Percentiles rank a stretch among this genome's conserved stretches.
Conservation (phyloP, 225 moss, liverwort and hornwort species). For the Sphagnum contortum region DNA sequence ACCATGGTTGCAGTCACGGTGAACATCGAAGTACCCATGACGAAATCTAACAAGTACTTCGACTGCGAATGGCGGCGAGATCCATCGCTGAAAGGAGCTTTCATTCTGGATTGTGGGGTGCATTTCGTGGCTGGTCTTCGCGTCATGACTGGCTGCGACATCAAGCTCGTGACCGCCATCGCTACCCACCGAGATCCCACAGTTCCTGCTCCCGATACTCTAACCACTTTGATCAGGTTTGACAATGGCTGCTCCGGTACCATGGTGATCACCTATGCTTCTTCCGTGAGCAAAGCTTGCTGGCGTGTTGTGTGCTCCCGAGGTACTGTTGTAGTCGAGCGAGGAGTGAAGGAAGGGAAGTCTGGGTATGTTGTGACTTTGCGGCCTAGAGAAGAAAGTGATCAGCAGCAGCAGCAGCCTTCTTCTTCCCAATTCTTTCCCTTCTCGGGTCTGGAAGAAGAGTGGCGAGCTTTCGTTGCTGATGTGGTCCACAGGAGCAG, state of each 20-base stretch:
- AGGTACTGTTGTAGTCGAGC: constrained; percentile 83
- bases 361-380: constrained; percentile 50
- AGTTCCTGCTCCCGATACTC: constrained; percentile 71
- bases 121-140: constrained; percentile 89
- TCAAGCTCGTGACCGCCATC: constrained; percentile 51
- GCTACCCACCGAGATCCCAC: constrained; percentile 59
- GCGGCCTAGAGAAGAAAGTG: constrained; percentile 22
- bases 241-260: constrained; percentile 81
- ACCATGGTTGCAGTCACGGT: constrained; percentile 70
- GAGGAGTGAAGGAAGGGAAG: constrained; percentile 35
- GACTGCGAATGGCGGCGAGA: constrained; percentile 78
- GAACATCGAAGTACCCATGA: constrained; percentile 78
- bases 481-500: constrained; percentile 22
- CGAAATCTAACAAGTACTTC: constrained; percentile 73
- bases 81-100: constrained; percentile 67
- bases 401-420: too few relatives aligned
- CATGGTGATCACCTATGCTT: constrained; percentile 75
- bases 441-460: constrained; percentile 34
- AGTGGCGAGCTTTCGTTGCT: constrained; percentile 30
- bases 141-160: constrained; percentile 61
- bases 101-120: constrained; percentile 85
- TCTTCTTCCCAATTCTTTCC: constrained; percentile 21
- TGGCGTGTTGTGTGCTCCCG: constrained; percentile 76
- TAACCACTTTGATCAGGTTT: constrained; percentile 71
- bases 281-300: constrained; percentile 60